Evolutionary conservation across 352 stramenopile species (phyloP).

Genomic region (Phytophthora pseudosyringae): DNA sequence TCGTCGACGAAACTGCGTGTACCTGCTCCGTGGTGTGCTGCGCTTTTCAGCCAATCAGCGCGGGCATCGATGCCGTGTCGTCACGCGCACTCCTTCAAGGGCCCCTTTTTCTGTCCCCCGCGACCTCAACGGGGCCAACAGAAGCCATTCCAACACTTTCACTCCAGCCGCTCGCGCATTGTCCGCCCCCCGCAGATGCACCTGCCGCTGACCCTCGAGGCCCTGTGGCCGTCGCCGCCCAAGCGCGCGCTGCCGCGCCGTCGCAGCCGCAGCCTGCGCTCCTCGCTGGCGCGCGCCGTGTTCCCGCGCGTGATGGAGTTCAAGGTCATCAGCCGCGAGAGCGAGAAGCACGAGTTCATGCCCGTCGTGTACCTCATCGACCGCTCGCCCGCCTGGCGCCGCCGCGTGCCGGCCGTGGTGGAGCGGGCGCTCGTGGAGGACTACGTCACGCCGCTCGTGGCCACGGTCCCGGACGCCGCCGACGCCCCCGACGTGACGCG

Average conservation of each 20-base stretch:
- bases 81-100: no score
- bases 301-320: conserved; percentile 79
- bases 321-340: conserved; percentile 76
- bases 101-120: background rate
- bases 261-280: conserved; percentile 29
- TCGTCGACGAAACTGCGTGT: conserved; percentile 25
- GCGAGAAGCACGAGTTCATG: conserved; percentile 82
- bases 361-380: conserved; percentile 77
- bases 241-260: conserved; percentile 17
- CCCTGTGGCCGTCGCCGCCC: conserved; percentile 32
- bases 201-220: conserved; percentile 29
- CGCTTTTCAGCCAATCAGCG: background rate
- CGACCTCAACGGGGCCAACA: background rate
- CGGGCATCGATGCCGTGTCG: background rate
- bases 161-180: conserved; percentile 8
- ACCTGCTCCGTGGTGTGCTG: background rate
- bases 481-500: conserved; percentile 16
- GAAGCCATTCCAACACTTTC: conserved; percentile 19
- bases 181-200: conserved; percentile 7
- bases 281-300: conserved; percentile 48
- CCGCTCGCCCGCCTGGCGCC: conserved; percentile 55
- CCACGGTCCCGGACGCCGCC: conserved; percentile 20
- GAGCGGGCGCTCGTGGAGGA: conserved; percentile 63
- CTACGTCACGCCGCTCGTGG: conserved; percentile 64
- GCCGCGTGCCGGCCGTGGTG: conserved; percentile 53